These are phyloP conservation scores for Phialophora verrucosa DNA, from an alignment of 2,329 filamentous ascomycete genomes.

Conservation along the genomic window DNA sequence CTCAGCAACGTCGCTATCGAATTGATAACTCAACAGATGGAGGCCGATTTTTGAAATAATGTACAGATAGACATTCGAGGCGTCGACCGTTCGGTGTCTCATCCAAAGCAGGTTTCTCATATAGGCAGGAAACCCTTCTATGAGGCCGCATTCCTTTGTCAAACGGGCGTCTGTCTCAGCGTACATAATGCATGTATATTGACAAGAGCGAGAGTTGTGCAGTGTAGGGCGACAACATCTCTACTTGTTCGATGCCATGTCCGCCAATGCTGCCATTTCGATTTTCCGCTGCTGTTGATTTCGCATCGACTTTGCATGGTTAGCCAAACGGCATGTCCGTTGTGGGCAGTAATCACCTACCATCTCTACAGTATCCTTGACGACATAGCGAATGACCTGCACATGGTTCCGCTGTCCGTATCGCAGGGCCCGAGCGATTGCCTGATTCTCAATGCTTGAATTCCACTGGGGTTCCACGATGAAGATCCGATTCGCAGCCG, in stretches of 20 bases:
- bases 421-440: constrained; percentile 56
- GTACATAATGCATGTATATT: too few relatives aligned
- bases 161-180: too few relatives aligned
- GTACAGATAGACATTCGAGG: too few relatives aligned
- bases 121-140: too few relatives aligned
- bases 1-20: too few relatives aligned
- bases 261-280: constrained; percentile 3
- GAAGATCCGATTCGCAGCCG: constrained; percentile 56
- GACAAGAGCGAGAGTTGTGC: not conserved
- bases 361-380: constrained; percentile 15
- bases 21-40: too few relatives aligned
- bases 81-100: too few relatives aligned
- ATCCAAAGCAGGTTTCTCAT: too few relatives aligned
- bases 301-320: not conserved
- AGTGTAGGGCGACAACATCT: not conserved
- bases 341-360: not conserved
- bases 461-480: constrained; percentile 64
- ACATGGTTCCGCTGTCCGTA: constrained; percentile 51
- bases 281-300: constrained; percentile 7
- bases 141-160: too few relatives aligned
- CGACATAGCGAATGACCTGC: constrained; percentile 8
- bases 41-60: too few relatives aligned
- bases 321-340: not conserved
- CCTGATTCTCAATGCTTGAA: constrained; percentile 59
- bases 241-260: constrained; percentile 5